phyloP scores from a whole-genome alignment of 139 green algal genomes.

The Tetratostichococcus sp. region DNA sequence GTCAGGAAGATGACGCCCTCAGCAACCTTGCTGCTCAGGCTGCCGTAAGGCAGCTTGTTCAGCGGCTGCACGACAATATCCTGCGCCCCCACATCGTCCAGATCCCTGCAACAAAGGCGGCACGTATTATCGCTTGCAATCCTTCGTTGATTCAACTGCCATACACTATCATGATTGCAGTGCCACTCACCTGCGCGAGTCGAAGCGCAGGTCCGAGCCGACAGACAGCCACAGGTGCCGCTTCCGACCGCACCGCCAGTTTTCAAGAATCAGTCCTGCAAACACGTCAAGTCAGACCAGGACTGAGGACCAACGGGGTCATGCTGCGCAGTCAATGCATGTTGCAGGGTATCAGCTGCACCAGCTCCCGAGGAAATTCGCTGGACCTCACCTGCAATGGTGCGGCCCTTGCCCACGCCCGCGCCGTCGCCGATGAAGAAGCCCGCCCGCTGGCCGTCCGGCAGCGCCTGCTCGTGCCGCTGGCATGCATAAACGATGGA shows the following conservation, averaged over 20 bases:
- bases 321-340: too few species aligned
- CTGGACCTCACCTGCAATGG: constrained; percentile 31
- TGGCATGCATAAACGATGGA: constrained; percentile 44
- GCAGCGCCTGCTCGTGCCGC: constrained; percentile 31
- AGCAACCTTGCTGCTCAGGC: constrained; percentile 6
- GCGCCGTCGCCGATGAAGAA: constrained; percentile 60
- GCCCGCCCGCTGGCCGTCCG: constrained; percentile 28
- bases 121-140: too few species aligned
- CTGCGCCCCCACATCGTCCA: constrained; percentile 26
- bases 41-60: constrained; percentile 27
- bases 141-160: too few species aligned
- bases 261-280: constrained; percentile 40
- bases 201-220: constrained; percentile 27
- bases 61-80: constrained; percentile 25
- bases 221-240: constrained; percentile 38
- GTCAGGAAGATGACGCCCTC: constrained; percentile 39
- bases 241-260: constrained; percentile 22
- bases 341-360: too few species aligned
- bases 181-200: constrained; percentile 10
- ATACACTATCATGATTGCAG: background rate
- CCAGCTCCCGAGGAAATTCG: too few species aligned
- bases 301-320: too few species aligned
- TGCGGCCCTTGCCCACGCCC: constrained; percentile 50
- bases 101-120: constrained; percentile 10
- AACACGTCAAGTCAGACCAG: background rate